A percentile compares a stretch with the other conserved stretches of the same genome.
Conservation (phyloP, 306 rosid species). For the Medicago ruthenica region DNA sequence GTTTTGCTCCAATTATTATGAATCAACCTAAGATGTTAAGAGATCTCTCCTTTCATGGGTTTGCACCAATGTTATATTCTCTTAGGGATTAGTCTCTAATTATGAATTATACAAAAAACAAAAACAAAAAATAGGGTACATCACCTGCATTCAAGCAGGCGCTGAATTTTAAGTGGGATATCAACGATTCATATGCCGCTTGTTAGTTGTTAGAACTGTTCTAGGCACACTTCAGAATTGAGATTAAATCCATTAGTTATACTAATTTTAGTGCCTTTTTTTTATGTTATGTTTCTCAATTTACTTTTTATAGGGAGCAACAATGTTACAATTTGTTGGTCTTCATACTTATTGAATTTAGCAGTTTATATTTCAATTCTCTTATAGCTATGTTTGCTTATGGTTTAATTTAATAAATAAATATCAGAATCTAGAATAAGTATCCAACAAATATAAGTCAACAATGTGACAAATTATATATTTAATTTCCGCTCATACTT, state of each 20-base stretch:
- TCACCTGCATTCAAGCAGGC: too few species aligned
- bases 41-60: too few species aligned
- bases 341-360: too few species aligned
- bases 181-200: not conserved
- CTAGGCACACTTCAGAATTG: not conserved
- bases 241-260: not conserved
- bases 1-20: not conserved
- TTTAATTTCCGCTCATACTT: not conserved
- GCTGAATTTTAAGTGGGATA: not conserved
- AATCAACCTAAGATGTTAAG: not conserved
- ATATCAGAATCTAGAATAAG: not conserved
- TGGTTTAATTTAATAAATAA: constrained; percentile 3
- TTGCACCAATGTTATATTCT: too few species aligned
- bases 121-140: too few species aligned
- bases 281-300: not conserved
- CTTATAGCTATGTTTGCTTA: not conserved
- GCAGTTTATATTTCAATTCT: not conserved
- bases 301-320: not conserved
- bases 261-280: not conserved
- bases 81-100: too few species aligned
- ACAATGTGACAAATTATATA: too few species aligned
- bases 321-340: too few species aligned
- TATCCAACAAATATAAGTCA: not conserved
- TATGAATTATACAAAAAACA: too few species aligned
- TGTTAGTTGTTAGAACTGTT: not conserved